These are phyloP conservation scores for Pichia phayaonensis DNA, from an alignment of 805 yeast genomes.

Conservation along the genomic window DNA sequence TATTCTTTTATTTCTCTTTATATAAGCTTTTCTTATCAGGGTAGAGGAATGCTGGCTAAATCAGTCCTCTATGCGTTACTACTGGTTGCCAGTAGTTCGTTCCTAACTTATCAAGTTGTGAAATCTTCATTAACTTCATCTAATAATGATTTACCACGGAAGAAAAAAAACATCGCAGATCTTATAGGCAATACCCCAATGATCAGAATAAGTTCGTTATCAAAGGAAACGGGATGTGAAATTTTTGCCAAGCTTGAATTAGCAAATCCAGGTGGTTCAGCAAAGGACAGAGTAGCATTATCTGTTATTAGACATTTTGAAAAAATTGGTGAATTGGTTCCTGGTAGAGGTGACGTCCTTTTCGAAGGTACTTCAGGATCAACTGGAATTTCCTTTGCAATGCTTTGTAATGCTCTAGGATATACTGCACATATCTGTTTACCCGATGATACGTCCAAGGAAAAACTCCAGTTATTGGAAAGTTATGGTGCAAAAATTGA, in stretches of 20 bases:
- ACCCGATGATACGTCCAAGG: conserved; percentile 88
- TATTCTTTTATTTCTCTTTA: neutral
- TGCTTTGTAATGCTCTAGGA: conserved; percentile 83
- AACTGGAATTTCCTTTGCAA: conserved; percentile 90
- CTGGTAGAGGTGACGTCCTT: conserved; percentile 61
- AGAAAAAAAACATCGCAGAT: conserved; percentile 30
- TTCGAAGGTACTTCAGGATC: conserved; percentile 97
- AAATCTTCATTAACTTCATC: neutral
- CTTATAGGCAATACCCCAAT: conserved; percentile 89
- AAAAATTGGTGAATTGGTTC: conserved; percentile 44
- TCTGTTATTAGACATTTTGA: conserved; percentile 74
- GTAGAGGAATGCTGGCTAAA: conserved; percentile 1
- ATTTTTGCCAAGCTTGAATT: conserved; percentile 84
- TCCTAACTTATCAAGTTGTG: conserved; percentile 1
- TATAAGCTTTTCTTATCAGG: neutral
- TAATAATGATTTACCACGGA: conserved; percentile 7
- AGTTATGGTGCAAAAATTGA: conserved; percentile 78
- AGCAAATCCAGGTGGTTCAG: conserved; percentile 89
- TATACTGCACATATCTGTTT: conserved; percentile 88
- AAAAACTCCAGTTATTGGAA: conserved; percentile 64
- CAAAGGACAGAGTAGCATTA: conserved; percentile 89
- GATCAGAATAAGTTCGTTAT: conserved; percentile 63
- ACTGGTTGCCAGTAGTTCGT: conserved; percentile 5
- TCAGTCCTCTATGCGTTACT: conserved; percentile 1
- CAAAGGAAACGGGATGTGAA: conserved; percentile 67